Percentiles rank a stretch among this genome's conserved stretches.
Conservation (phyloP, 192 early-diverging fungal species). For the Coemansia javaensis region DNA sequence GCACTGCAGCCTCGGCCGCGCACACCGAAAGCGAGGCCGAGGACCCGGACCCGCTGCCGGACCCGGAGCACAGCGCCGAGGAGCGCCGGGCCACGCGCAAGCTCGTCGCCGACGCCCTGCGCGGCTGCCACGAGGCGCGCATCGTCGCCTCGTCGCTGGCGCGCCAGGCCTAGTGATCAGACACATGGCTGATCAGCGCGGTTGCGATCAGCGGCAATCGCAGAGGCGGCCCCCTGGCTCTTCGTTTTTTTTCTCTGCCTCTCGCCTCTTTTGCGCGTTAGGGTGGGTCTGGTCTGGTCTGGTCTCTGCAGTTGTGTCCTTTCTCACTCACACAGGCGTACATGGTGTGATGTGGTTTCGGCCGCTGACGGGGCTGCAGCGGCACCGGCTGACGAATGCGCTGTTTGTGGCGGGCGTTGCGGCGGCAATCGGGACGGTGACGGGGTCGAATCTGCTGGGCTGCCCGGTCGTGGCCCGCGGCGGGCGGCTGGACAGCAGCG, state of each 20-base stretch:
- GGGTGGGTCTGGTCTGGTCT: too few relatives aligned
- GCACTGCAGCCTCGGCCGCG: too few relatives aligned
- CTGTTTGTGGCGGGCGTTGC: constrained; percentile 39
- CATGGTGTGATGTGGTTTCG: constrained; percentile 40
- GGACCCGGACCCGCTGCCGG: not conserved
- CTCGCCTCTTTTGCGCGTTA: too few relatives aligned
- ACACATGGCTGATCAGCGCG: too few relatives aligned
- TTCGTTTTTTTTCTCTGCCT: too few relatives aligned
- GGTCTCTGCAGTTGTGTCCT: too few relatives aligned
- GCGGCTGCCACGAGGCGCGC: constrained; percentile 41
- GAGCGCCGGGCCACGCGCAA: constrained; percentile 33
- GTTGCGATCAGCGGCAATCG: too few relatives aligned
- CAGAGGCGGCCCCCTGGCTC: not conserved
- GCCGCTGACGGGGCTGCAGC: constrained; percentile 40
- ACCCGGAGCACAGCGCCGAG: constrained; percentile 8
- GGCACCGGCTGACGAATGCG: constrained; percentile 44
- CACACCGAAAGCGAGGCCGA: constrained; percentile 5
- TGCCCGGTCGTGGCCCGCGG: constrained; percentile 46
- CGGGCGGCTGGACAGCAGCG: constrained; percentile 23
- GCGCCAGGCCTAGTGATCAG: too few relatives aligned
- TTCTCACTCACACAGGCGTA: too few relatives aligned
- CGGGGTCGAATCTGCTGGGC: constrained; percentile 42
- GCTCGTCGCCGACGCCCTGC: constrained; percentile 33
- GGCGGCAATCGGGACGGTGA: constrained; percentile 42
- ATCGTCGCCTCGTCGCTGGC: constrained; percentile 3